Conservation (phyloP, 805 yeast species). For the Alloascoidea africana region DNA sequence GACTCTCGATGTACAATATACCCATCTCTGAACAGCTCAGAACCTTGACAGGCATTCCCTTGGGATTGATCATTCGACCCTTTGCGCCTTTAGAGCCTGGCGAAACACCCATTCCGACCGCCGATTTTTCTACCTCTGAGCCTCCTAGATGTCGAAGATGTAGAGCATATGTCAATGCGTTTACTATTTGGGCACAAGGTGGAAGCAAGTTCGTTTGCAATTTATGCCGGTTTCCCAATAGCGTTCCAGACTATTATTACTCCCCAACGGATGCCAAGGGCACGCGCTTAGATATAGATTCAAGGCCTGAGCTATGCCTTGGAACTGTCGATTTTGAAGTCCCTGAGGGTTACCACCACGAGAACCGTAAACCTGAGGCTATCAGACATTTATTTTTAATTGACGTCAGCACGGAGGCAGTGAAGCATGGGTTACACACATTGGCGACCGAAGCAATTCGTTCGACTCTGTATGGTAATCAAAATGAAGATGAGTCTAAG, state of each 20-base stretch:
- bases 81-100: slow-evolving; percentile 49
- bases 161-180: slow-evolving; percentile 79
- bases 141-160: slow-evolving; percentile 90
- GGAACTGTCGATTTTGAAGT: slow-evolving; percentile 83
- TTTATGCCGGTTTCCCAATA: slow-evolving; percentile 66
- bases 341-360: slow-evolving; percentile 53
- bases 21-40: slow-evolving; percentile 65
- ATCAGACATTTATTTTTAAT: slow-evolving; percentile 60
- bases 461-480: slow-evolving; percentile 26
- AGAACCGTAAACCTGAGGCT: slow-evolving; percentile 25
- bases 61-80: slow-evolving; percentile 72
- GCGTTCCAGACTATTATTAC: slow-evolving; percentile 50
- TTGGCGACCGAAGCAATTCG: slow-evolving; percentile 60
- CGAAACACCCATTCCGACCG: slow-evolving; percentile 47
- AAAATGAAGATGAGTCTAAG: slow-evolving; percentile 12
- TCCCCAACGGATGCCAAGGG: slow-evolving; percentile 47
- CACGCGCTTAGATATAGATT: slow-evolving; percentile 43
- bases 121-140: slow-evolving; percentile 44
- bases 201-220: slow-evolving; percentile 66
- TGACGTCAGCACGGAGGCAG: slow-evolving; percentile 49
- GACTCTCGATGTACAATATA: slow-evolving; percentile 68
- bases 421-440: slow-evolving; percentile 42
- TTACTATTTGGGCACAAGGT: slow-evolving; percentile 46
- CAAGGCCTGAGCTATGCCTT: slow-evolving; percentile 59
- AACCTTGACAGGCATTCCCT: slow-evolving; percentile 57